These are phyloP conservation scores for Begonia masoniana DNA, from an alignment of 306 rosid species.

Conservation along the genomic window DNA sequence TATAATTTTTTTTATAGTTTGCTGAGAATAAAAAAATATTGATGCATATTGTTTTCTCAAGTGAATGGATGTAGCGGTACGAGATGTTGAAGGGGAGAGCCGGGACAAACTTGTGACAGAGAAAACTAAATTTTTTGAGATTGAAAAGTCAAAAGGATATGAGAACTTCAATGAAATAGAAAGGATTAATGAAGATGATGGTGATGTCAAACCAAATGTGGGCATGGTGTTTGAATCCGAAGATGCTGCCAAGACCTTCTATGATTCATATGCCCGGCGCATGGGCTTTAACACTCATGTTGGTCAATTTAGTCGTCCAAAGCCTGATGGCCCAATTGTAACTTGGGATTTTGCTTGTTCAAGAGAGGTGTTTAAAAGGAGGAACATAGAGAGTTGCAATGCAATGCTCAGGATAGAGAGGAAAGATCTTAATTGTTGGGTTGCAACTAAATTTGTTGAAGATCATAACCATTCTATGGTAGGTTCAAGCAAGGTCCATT, in stretches of 20 bases:
- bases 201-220: conserved; percentile 21
- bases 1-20: too few relatives aligned
- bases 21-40: too few relatives aligned
- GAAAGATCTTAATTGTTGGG: conserved; percentile 42
- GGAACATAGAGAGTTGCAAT: conserved; percentile 60
- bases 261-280: conserved; percentile 46
- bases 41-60: conserved; percentile 2
- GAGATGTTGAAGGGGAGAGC: conserved; percentile 26
- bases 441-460: conserved; percentile 53
- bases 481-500: conserved; percentile 37
- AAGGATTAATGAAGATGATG: conserved; percentile 20
- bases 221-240: conserved; percentile 63
- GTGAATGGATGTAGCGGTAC: conserved; percentile 31
- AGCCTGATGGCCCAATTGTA: conserved; percentile 70
- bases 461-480: conserved; percentile 63
- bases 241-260: conserved; percentile 53
- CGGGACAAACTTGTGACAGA: conserved; percentile 17
- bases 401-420: conserved; percentile 64
- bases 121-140: conserved; percentile 19
- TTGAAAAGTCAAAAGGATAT: conserved; percentile 13
- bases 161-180: conserved; percentile 26
- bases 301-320: conserved; percentile 53
- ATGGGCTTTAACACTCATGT: conserved; percentile 50
- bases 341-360: conserved; percentile 64
- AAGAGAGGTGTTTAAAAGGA: conserved; percentile 52